phyloP scores from a whole-genome alignment of 2,329 filamentous ascomycete species.

The Beauveria sp. region DNA sequence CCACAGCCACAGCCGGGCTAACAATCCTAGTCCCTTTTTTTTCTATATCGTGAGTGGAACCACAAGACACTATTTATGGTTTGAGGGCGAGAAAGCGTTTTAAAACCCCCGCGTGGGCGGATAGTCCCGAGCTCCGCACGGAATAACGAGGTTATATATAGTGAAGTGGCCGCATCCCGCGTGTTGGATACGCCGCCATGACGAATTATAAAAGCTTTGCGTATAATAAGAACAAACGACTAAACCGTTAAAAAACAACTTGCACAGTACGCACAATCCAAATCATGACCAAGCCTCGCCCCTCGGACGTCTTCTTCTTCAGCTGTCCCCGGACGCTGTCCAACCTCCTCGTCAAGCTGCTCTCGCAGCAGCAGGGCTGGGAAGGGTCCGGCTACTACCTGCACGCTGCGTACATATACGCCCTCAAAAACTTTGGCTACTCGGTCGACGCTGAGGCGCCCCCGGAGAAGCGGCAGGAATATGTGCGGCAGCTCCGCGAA shows the following conservation, averaged over 20 bases:
- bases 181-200: neutral
- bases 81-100: neutral
- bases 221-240: too few species aligned
- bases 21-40: neutral
- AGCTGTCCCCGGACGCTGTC: constrained; percentile 9
- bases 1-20: neutral
- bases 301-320: constrained; percentile 9
- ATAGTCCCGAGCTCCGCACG: neutral
- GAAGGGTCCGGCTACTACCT: constrained; percentile 7
- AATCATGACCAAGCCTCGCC: constrained; percentile 6
- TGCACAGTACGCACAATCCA: neutral
- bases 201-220: too few species aligned
- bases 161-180: neutral
- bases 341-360: constrained; percentile 10
- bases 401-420: constrained; percentile 2
- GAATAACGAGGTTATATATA: neutral
- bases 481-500: neutral
- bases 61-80: neutral
- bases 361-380: constrained; percentile 11
- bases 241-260: neutral
- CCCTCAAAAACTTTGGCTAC: neutral
- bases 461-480: neutral
- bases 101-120: neutral
- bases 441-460: neutral
- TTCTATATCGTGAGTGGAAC: neutral